Evolutionary conservation across 2,329 filamentous ascomycete species (phyloP).

Genomic region (Cyphellophora attinorum): DNA sequence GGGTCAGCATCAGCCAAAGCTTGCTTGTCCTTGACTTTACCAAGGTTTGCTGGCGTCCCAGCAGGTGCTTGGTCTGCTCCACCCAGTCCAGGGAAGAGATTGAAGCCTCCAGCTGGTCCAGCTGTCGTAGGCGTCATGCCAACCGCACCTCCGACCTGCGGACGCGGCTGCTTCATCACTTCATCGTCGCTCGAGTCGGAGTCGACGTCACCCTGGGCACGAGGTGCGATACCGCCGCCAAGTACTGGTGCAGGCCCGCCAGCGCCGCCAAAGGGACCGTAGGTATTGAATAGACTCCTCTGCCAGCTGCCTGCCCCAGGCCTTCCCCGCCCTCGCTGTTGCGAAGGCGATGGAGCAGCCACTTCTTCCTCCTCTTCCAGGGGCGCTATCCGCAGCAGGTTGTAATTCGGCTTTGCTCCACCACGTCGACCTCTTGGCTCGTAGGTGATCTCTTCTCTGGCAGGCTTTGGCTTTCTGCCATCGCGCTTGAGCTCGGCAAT

Average conservation of each 20-base stretch:
- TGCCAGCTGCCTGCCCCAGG: conserved; percentile 56
- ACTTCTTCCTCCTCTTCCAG: conserved; percentile 68
- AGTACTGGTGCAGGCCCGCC: conserved; percentile 63
- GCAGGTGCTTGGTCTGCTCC: conserved; percentile 47
- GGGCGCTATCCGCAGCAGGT: conserved; percentile 23
- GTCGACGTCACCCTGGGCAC: conserved; percentile 68
- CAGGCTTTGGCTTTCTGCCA: conserved; percentile 27
- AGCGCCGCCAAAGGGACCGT: conserved; percentile 85
- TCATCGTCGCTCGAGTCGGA: conserved; percentile 98
- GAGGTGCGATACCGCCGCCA: conserved; percentile 53
- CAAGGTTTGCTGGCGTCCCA: conserved; percentile 69
- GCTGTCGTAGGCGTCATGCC: conserved; percentile 52
- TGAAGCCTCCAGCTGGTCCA: conserved; percentile 41
- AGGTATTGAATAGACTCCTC: conserved; percentile 76
- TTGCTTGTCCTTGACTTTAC: conserved; percentile 88
- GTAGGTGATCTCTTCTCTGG: conserved; percentile 20
- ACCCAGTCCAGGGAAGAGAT: conserved; percentile 47
- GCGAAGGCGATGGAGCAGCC: conserved; percentile 58
- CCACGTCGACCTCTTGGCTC: conserved; percentile 18
- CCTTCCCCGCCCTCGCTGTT: conserved; percentile 40
- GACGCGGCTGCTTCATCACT: conserved; percentile 51
- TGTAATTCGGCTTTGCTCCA: conserved; percentile 16
- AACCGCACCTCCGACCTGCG: conserved; percentile 47
- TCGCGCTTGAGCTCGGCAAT: conserved; percentile 43
- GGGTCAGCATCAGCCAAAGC: conserved; percentile 89